Conservation (phyloP, 2,329 filamentous ascomycete species). For the Trichocomaceae sp. region DNA sequence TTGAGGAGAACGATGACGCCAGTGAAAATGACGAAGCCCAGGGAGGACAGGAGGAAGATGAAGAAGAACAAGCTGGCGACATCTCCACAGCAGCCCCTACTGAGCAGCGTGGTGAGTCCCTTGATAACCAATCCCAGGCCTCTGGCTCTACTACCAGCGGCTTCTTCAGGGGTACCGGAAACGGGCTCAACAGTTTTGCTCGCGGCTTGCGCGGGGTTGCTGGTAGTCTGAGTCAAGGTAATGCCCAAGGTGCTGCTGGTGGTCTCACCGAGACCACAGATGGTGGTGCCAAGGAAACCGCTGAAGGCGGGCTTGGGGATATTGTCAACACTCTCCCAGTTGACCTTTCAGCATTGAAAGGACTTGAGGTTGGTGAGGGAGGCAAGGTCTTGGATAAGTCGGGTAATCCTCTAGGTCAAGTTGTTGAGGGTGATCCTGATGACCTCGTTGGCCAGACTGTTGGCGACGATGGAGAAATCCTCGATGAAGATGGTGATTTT, state of each 20-base stretch:
- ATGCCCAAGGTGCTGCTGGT: slow-evolving; percentile 11
- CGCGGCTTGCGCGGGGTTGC: slow-evolving; percentile 12
- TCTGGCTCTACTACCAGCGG: slow-evolving; percentile 22
- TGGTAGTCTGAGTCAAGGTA: slow-evolving; percentile 17
- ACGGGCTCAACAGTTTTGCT: slow-evolving; percentile 17
- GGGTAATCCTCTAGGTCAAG: slow-evolving; percentile 25
- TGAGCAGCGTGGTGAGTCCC: slow-evolving; percentile 4
- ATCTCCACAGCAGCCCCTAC: neutral
- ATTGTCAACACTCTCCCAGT: slow-evolving; percentile 16
- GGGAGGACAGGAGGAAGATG: neutral
- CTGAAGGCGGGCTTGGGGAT: slow-evolving; percentile 16
- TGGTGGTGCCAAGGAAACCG: slow-evolving; percentile 17
- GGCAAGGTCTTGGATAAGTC: slow-evolving; percentile 42
- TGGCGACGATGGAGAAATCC: slow-evolving; percentile 32
- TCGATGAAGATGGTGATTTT: slow-evolving; percentile 33
- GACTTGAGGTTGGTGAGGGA: slow-evolving; percentile 43
- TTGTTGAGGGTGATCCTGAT: slow-evolving; percentile 30
- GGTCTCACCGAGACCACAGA: slow-evolving; percentile 10
- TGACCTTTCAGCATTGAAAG: slow-evolving; percentile 28
- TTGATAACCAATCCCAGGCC: slow-evolving; percentile 19
- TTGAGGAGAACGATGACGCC: slow-evolving; percentile 4
- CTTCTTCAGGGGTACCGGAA: slow-evolving; percentile 15
- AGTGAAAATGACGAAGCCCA: neutral
- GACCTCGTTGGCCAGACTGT: slow-evolving; percentile 29
- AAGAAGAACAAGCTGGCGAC: neutral